A percentile compares a stretch with the other conserved stretches of the same genome.
phyloP scores from a whole-genome alignment of 345 rosid species.

The Syzygium jambos region DNA sequence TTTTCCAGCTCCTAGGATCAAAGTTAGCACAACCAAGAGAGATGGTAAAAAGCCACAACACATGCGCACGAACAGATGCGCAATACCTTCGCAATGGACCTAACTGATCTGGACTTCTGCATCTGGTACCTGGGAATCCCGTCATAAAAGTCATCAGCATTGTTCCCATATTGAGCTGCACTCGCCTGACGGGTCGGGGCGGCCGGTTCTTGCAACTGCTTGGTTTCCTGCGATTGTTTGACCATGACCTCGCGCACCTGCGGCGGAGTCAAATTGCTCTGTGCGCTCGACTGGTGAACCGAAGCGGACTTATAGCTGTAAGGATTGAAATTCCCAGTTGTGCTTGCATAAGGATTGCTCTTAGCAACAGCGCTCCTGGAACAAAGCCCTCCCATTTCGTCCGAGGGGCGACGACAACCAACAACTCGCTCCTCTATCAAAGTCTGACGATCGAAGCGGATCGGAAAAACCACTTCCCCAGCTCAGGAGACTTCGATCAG shows the following conservation, averaged over 20 bases:
- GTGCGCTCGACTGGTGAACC: constrained; percentile 1
- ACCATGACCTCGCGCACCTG: constrained; percentile 2
- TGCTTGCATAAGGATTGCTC: constrained; percentile 15
- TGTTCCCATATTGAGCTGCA: neutral
- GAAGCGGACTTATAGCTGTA: constrained; percentile 11
- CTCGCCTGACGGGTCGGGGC: constrained; percentile 1
- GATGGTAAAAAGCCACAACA: neutral
- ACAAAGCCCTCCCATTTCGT: constrained; percentile 46
- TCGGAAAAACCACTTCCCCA: neutral
- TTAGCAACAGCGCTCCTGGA: constrained; percentile 19
- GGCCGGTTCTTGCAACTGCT: constrained; percentile 9
- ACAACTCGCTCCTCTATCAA: neutral
- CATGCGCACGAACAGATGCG: neutral
- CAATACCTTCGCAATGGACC: constrained; percentile 27
- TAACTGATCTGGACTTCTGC: constrained; percentile 35
- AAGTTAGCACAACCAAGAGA: neutral
- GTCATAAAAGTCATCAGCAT: constrained; percentile 43
- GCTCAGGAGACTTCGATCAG: neutral
- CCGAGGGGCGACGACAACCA: neutral
- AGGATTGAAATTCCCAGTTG: constrained; percentile 24
- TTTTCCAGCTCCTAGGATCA: neutral
- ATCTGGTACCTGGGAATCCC: constrained; percentile 54
- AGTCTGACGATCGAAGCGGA: neutral
- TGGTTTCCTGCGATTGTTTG: constrained; percentile 21
- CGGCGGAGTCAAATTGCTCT: constrained; percentile 9